Evolutionary conservation across 768 basidiomycete species (phyloP).

Genomic region (Piloderma croceum): DNA sequence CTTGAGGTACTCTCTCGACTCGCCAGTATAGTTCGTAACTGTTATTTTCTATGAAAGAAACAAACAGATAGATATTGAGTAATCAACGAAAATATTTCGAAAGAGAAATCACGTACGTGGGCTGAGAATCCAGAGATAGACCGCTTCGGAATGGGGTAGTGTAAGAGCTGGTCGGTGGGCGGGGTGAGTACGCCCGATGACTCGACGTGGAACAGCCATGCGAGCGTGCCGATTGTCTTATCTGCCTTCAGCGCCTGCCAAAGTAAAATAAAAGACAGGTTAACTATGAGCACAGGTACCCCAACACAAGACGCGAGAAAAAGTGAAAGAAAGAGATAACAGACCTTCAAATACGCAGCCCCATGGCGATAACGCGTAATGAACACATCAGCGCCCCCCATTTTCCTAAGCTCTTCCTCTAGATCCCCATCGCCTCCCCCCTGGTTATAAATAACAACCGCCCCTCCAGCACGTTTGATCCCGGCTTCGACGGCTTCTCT

Average conservation of each 20-base stretch:
- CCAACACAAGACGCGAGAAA: background rate
- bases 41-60: slow-evolving; percentile 60
- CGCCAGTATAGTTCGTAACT: slow-evolving; percentile 85
- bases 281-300: background rate
- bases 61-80: background rate
- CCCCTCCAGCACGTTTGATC: slow-evolving; percentile 58
- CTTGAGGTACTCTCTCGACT: slow-evolving; percentile 83
- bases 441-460: slow-evolving; percentile 28
- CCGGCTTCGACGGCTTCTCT: slow-evolving; percentile 52
- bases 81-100: background rate
- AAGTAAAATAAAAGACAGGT: slow-evolving; percentile 1
- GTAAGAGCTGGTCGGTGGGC: slow-evolving; percentile 72
- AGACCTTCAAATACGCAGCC: slow-evolving; percentile 63
- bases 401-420: slow-evolving; percentile 34
- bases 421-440: slow-evolving; percentile 22
- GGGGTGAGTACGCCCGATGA: slow-evolving; percentile 52
- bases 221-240: slow-evolving; percentile 70
- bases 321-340: too few species aligned
- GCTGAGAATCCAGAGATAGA: slow-evolving; percentile 52
- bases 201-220: slow-evolving; percentile 81
- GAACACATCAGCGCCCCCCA: slow-evolving; percentile 63
- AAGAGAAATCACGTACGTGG: slow-evolving; percentile 45
- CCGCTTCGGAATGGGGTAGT: slow-evolving; percentile 72
- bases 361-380: slow-evolving; percentile 68
- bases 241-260: slow-evolving; percentile 50